Conservation (phyloP, 2,329 filamentous ascomycete genomes). For the Pyrenophora graminea region DNA sequence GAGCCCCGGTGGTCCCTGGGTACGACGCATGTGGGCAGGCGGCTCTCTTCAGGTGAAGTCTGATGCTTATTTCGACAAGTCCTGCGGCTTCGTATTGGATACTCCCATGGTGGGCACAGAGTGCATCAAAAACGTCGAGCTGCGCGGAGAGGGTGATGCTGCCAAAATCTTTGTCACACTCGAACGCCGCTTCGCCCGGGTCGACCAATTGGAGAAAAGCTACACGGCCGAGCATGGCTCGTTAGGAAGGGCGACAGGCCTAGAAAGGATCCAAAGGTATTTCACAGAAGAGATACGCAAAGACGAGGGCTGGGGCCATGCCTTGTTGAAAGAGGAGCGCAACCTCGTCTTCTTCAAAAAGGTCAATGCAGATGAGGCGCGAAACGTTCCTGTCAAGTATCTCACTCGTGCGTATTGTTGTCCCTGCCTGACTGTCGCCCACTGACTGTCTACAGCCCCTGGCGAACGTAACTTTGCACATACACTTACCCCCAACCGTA, state of each 20-base stretch:
- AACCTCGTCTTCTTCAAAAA: slow-evolving; percentile 67
- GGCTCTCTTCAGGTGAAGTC: slow-evolving; percentile 65
- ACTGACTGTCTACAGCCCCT: slow-evolving; percentile 49
- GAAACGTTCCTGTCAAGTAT: slow-evolving; percentile 41
- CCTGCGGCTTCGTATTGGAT: slow-evolving; percentile 13
- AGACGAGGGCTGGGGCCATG: slow-evolving; percentile 31
- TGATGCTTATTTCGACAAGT: slow-evolving; percentile 8
- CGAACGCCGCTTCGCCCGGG: slow-evolving; percentile 55
- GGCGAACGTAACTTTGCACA: slow-evolving; percentile 60
- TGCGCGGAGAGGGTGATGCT: slow-evolving; percentile 56
- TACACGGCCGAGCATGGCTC: not conserved
- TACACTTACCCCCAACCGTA: slow-evolving; percentile 66
- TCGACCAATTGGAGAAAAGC: slow-evolving; percentile 21
- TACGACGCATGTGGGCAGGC: slow-evolving; percentile 85
- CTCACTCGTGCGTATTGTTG: slow-evolving; percentile 38
- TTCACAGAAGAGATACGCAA: slow-evolving; percentile 11
- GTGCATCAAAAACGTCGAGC: slow-evolving; percentile 52
- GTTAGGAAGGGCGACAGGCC: not conserved
- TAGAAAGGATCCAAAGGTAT: not conserved
- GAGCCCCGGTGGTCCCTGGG: slow-evolving; percentile 72
- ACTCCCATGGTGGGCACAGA: slow-evolving; percentile 44
- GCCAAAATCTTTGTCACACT: slow-evolving; percentile 64
- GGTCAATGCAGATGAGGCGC: slow-evolving; percentile 47
- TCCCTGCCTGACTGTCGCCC: not conserved
- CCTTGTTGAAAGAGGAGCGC: slow-evolving; percentile 60